These are phyloP conservation scores for Talaromyces liani DNA, from an alignment of 495 filamentous ascomycete species.

Conservation along the genomic window DNA sequence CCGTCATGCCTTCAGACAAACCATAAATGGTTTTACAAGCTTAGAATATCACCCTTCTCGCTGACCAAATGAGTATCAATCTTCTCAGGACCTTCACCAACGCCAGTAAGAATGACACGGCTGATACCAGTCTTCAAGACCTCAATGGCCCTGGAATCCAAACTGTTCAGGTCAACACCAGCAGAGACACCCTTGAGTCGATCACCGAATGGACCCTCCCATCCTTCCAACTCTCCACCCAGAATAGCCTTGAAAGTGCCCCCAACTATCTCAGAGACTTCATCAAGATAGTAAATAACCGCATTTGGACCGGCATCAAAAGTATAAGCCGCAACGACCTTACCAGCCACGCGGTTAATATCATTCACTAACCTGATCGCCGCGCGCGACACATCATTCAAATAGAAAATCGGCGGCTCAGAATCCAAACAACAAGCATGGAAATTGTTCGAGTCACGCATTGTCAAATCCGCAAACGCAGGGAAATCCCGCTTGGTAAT, in stretches of 20 bases:
- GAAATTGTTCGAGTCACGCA: slow-evolving; percentile 94
- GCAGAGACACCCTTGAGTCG: slow-evolving; percentile 37
- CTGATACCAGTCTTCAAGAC: slow-evolving; percentile 71
- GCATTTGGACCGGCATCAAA: slow-evolving; percentile 97
- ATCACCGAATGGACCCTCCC: slow-evolving; percentile 47
- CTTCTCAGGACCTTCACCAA: slow-evolving; percentile 81
- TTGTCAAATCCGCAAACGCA: slow-evolving; percentile 81
- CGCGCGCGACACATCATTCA: slow-evolving; percentile 85
- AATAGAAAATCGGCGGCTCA: slow-evolving; percentile 93
- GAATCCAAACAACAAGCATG: slow-evolving; percentile 93
- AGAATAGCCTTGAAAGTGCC: slow-evolving; percentile 57
- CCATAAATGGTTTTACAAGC: slow-evolving; percentile 10
- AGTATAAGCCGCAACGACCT: slow-evolving; percentile 81
- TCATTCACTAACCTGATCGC: slow-evolving; percentile 82
- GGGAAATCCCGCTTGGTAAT: slow-evolving; percentile 72
- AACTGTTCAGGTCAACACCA: slow-evolving; percentile 36
- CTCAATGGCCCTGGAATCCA: slow-evolving; percentile 50
- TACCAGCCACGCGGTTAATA: slow-evolving; percentile 69
- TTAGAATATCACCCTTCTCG: slow-evolving; percentile 53
- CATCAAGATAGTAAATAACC: slow-evolving; percentile 86
- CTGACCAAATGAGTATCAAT: slow-evolving; percentile 71
- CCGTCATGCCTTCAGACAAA: slow-evolving; percentile 2
- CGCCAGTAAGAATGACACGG: slow-evolving; percentile 81
- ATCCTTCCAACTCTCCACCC: slow-evolving; percentile 48
- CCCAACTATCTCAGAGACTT: slow-evolving; percentile 61